Conservation (phyloP, 2,329 filamentous ascomycete genomes). For the Beauveria sp. region DNA sequence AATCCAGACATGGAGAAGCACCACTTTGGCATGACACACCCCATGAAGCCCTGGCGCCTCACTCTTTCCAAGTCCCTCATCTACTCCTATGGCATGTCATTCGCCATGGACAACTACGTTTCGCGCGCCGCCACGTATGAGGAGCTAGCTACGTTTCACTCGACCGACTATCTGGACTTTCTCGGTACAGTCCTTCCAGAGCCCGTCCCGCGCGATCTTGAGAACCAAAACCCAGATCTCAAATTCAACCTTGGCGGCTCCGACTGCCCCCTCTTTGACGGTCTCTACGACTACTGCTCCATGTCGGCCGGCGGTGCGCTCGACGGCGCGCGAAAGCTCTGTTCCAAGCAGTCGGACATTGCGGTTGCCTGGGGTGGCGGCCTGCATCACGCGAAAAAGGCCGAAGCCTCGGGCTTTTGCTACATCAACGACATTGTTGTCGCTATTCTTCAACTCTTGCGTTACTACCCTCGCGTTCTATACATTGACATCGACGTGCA, state of each 20-base stretch:
- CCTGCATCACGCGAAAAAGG: slow-evolving; percentile 91
- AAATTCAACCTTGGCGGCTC: slow-evolving; percentile 83
- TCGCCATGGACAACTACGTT: slow-evolving; percentile 92
- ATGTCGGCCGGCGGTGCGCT: slow-evolving; percentile 87
- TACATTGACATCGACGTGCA: slow-evolving; percentile 95
- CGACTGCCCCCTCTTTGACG: slow-evolving; percentile 95
- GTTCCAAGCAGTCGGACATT: slow-evolving; percentile 81
- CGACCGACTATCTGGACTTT: slow-evolving; percentile 84
- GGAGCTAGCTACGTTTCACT: slow-evolving; percentile 82
- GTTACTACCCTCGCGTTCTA: slow-evolving; percentile 73
- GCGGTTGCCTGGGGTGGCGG: slow-evolving; percentile 97
- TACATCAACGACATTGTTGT: slow-evolving; percentile 99
- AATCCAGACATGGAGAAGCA: slow-evolving; percentile 94
- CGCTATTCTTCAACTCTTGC: slow-evolving; percentile 79
- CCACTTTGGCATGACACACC: slow-evolving; percentile 93
- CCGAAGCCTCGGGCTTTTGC: slow-evolving; percentile 91
- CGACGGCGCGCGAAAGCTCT: slow-evolving; percentile 84
- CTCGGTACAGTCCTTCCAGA: slow-evolving; percentile 64
- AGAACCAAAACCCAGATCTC: slow-evolving; percentile 53
- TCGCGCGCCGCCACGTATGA: slow-evolving; percentile 78
- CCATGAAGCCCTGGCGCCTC: slow-evolving; percentile 98
- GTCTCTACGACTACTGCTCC: slow-evolving; percentile 89
- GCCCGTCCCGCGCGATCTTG: slow-evolving; percentile 55
- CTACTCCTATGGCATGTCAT: slow-evolving; percentile 89
- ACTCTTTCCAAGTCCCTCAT: slow-evolving; percentile 93